phyloP scores from a whole-genome alignment of 257 asterid species.

The Scutellaria minor region DNA sequence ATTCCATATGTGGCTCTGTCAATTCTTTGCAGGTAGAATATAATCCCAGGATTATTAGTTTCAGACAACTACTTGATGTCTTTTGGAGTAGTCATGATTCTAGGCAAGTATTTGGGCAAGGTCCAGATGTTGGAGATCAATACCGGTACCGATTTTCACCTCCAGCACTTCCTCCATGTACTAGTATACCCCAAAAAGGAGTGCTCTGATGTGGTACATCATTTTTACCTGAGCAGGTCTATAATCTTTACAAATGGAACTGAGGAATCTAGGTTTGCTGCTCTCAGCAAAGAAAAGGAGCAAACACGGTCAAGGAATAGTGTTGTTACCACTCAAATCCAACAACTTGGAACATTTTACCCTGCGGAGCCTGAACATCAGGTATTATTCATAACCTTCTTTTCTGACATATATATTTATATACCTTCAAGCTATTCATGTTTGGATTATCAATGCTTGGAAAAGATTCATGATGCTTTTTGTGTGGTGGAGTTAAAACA shows the following conservation, averaged over 20 bases:
- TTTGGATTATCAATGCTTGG: slow-evolving; percentile 1
- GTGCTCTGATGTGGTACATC: slow-evolving; percentile 31
- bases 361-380: slow-evolving; percentile 97
- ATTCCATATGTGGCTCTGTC: slow-evolving; percentile 27
- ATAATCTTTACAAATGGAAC: slow-evolving; percentile 84
- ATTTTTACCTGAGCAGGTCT: slow-evolving; percentile 61
- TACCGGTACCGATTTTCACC: slow-evolving; percentile 63
- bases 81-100: slow-evolving; percentile 93
- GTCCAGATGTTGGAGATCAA: slow-evolving; percentile 97
- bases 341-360: slow-evolving; percentile 66
- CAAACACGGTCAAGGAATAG: slow-evolving; percentile 79
- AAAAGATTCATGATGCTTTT: slow-evolving; percentile 12
- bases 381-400: slow-evolving; percentile 48
- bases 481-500: slow-evolving; percentile 10
- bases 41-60: slow-evolving; percentile 64
- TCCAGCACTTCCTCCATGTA: slow-evolving; percentile 19
- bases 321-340: slow-evolving; percentile 89
- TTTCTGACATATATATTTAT: neutral
- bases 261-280: slow-evolving; percentile 87
- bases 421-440: slow-evolving; percentile 24
- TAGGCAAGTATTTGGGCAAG: slow-evolving; percentile 98
- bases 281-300: slow-evolving; percentile 92
- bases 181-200: slow-evolving; percentile 23
- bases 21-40: slow-evolving; percentile 74
- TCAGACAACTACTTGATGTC: slow-evolving; percentile 81